These are phyloP conservation scores for Plasmodium inui DNA, from an alignment of 169 alveolate species.

Conservation along the genomic window DNA sequence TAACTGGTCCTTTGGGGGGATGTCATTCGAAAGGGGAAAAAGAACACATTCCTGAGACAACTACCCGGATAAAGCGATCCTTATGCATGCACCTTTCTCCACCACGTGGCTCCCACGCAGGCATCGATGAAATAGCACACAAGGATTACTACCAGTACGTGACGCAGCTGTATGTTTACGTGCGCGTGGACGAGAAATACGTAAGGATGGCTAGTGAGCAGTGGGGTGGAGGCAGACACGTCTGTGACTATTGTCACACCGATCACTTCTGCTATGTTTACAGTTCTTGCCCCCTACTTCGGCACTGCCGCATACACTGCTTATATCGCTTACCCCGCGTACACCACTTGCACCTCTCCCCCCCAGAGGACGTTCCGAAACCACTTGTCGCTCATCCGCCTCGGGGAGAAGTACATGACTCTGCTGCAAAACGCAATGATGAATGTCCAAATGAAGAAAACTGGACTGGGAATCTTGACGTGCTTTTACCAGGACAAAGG, in stretches of 20 bases:
- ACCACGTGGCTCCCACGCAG: background rate
- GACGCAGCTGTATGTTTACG: constrained; percentile 30
- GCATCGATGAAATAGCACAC: constrained; percentile 39
- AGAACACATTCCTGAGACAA: background rate
- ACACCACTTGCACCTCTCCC: background rate
- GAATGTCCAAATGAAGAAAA: constrained; percentile 32
- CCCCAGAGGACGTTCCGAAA: constrained; percentile 14
- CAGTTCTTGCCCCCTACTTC: background rate
- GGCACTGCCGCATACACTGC: background rate
- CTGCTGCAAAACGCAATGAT: constrained; percentile 52
- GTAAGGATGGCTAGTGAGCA: background rate
- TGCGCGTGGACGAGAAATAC: constrained; percentile 28
- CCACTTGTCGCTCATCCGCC: constrained; percentile 15
- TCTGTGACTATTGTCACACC: background rate
- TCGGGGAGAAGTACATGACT: constrained; percentile 64
- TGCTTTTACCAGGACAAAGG: constrained; percentile 70
- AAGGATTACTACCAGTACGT: constrained; percentile 14
- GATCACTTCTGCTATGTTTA: background rate
- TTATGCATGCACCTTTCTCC: background rate
- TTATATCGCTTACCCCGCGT: too few relatives aligned
- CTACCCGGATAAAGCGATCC: background rate
- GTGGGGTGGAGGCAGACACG: background rate
- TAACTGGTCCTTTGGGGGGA: background rate
- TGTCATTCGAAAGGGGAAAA: background rate
- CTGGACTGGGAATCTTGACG: constrained; percentile 37